Conservation (phyloP, 78 protist species). For the Pelomyxa schiedti region DNA sequence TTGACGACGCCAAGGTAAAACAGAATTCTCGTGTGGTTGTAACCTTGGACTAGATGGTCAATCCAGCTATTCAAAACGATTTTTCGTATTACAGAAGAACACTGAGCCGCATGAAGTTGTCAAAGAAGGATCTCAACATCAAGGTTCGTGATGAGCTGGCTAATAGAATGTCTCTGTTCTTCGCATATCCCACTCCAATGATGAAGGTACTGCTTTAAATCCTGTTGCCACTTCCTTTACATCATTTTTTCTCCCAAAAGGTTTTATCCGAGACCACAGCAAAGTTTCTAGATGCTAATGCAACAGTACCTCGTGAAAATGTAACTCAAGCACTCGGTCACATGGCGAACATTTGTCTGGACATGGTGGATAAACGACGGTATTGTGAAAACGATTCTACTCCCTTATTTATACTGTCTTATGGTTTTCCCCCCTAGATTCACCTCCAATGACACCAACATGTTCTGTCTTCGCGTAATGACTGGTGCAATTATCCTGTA, state of each 20-base stretch:
- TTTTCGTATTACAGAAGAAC: slow-evolving; percentile 71
- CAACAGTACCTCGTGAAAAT: slow-evolving; percentile 49
- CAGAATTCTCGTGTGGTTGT: background rate
- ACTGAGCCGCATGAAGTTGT: slow-evolving; percentile 54
- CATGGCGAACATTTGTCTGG: slow-evolving; percentile 61
- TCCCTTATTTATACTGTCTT: background rate
- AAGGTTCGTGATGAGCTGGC: slow-evolving; percentile 65
- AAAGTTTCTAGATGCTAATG: slow-evolving; percentile 41
- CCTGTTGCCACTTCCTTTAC: too few species aligned
- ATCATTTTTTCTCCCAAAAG: too few species aligned
- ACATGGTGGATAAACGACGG: slow-evolving; percentile 50
- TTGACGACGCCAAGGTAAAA: slow-evolving; percentile 63
- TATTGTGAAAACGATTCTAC: background rate
- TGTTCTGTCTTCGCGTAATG: slow-evolving; percentile 66
- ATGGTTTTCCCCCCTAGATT: slow-evolving; percentile 7
- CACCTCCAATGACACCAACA: slow-evolving; percentile 24
- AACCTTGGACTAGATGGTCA: slow-evolving; percentile 40
- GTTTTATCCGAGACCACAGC: slow-evolving; percentile 45
- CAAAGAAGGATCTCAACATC: slow-evolving; percentile 37
- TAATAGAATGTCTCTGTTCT: slow-evolving; percentile 67
- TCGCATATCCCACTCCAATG: slow-evolving; percentile 78
- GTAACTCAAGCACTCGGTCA: slow-evolving; percentile 37
- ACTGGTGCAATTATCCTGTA: slow-evolving; percentile 57
- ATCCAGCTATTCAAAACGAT: slow-evolving; percentile 73
- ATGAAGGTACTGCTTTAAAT: too few species aligned